Base-by-base conservation (phyloP, 1,284 basidiomycete species). In the Peniophora sp. region DNA sequence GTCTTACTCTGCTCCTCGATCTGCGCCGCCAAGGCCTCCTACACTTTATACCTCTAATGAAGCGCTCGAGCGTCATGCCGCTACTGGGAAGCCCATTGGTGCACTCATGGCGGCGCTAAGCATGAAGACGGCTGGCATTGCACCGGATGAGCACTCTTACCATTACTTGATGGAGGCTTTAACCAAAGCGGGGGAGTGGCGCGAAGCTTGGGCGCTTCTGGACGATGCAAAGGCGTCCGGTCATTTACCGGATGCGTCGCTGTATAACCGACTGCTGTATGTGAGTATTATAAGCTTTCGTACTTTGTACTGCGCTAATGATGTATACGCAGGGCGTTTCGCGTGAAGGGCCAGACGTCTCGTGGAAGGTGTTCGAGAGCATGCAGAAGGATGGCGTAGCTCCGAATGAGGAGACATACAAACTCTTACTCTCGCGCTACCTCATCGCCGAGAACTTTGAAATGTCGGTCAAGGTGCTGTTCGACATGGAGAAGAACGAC, bases 221-320 rank as follows among this genome's bases (percentile, higher is more conserved):
- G 79, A 85, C 25, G 89, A 92, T 57, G 89, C 91, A 77, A 51
- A 72, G 20, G 67, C 75, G 14, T 60, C 78, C 48, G 80, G 77
- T 1, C 59, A 92, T 24, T 55, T 62, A 19, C 87, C 82, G 1
- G 74, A 83, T 53, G 57, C 72, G 2, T 69, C 75, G 50, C 76
- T 80, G 2, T 89, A 84, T 66, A 81, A 87, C 55, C 67, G 74
- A 43, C 70, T 92, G 16, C 66, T 93, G 50, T 41, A 41, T 41
- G 38, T 41, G 38, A n/a, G 19, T 41, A 41, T n/a, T 5, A 8
- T 41, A n/a, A 8, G 38, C 19, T 5, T 20, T 8, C 19, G 38
- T n/a, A 20, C n/a, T 41, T 16, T 20, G 8, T 8, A 17, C n/a
- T 6, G 38, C 8, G 38, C n/a, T 41, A 16, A 20, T 41, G 16